A percentile compares a stretch with the other conserved stretches of the same genome.
phyloP scores from a whole-genome alignment of 305 asterid species.

The Plantago lanceolata region DNA sequence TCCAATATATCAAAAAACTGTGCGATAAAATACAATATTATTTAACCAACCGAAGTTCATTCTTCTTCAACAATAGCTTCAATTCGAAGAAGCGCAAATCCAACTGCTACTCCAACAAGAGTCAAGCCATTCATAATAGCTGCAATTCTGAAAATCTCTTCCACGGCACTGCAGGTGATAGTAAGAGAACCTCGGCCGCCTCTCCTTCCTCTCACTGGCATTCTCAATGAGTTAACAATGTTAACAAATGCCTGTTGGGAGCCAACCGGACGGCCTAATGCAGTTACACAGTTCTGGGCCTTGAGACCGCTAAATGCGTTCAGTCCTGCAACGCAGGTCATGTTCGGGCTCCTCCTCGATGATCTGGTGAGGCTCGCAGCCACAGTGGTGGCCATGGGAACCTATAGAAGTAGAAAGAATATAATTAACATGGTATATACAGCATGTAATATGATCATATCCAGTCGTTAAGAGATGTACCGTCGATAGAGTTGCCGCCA shows the following conservation, averaged over 20 bases:
- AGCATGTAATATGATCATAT: no score
- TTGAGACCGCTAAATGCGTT: slow-evolving; percentile 77
- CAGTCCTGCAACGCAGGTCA: slow-evolving; percentile 56
- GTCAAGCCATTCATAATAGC: slow-evolving; percentile 54
- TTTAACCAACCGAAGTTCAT: slow-evolving; percentile 30
- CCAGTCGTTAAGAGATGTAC: slow-evolving; percentile 35
- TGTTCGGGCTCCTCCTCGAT: slow-evolving; percentile 33
- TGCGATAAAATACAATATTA: slow-evolving; percentile 22
- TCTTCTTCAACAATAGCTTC: slow-evolving; percentile 71
- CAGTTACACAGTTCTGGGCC: slow-evolving; percentile 53
- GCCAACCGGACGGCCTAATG: slow-evolving; percentile 60
- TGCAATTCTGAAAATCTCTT: slow-evolving; percentile 75
- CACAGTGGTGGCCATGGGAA: slow-evolving; percentile 31
- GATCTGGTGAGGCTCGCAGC: slow-evolving; percentile 32
- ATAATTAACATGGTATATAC: no score
- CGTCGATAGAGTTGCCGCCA: slow-evolving; percentile 28
- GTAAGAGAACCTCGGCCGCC: slow-evolving; percentile 58
- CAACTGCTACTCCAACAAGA: slow-evolving; percentile 80
- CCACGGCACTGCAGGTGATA: slow-evolving; percentile 56
- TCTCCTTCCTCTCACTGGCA: slow-evolving; percentile 25
- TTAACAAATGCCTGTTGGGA: slow-evolving; percentile 62
- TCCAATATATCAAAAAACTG: slow-evolving; percentile 16
- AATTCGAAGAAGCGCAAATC: slow-evolving; percentile 76
- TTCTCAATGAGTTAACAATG: slow-evolving; percentile 51
- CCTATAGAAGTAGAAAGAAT: not conserved